A percentile compares a stretch with the other conserved stretches of the same genome.
Evolutionary conservation across 176 grass and related monocot genomes (phyloP).

Genomic region (Pharus latifolius): DNA sequence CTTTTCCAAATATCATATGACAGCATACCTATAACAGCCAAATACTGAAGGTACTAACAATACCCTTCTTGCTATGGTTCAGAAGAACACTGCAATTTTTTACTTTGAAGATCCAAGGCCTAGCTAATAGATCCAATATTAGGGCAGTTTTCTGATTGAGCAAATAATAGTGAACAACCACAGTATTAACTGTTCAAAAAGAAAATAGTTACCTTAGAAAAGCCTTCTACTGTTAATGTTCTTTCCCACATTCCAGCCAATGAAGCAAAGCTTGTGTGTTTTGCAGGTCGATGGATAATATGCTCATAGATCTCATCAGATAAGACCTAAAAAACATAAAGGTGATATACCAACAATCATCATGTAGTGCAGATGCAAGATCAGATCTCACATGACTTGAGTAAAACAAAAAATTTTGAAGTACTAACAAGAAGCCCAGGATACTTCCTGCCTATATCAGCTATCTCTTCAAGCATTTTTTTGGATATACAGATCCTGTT

Average conservation of each 20-base stretch:
- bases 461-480: constrained; percentile 55
- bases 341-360: not conserved
- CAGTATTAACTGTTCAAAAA: too few species aligned
- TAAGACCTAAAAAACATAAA: constrained; percentile 39
- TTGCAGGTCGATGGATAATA: constrained; percentile 57
- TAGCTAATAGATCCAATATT: too few species aligned
- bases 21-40: too few species aligned
- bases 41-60: too few species aligned
- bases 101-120: not conserved
- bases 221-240: constrained; percentile 66
- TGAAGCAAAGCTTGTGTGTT: constrained; percentile 66
- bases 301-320: constrained; percentile 78
- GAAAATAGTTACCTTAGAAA: constrained; percentile 62
- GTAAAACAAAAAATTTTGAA: not conserved
- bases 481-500: constrained; percentile 57
- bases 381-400: not conserved
- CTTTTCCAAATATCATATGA: too few species aligned
- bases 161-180: not conserved
- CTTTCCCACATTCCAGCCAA: constrained; percentile 66
- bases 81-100: not conserved
- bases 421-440: constrained; percentile 50
- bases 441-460: constrained; percentile 61
- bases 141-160: not conserved
- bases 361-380: not conserved
- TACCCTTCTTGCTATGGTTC: not conserved